Conservation (phyloP, 768 basidiomycete species). For the Lanmaoa pseudosensibilis region DNA sequence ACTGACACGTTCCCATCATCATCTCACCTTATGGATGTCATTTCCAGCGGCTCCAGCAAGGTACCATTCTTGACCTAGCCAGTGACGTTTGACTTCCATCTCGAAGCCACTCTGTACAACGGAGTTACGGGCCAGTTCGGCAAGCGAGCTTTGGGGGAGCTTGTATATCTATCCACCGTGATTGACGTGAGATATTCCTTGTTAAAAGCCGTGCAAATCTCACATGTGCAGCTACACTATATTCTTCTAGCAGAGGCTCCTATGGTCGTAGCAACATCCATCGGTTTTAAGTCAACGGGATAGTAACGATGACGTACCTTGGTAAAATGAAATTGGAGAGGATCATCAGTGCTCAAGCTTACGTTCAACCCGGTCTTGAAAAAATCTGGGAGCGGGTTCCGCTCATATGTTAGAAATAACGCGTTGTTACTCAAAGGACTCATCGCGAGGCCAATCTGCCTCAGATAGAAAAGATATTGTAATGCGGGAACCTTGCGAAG, state of each 20-base stretch:
- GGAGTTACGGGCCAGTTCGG: slow-evolving; percentile 97
- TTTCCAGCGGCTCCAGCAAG: slow-evolving; percentile 91
- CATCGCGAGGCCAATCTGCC: slow-evolving; percentile 99
- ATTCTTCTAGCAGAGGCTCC: slow-evolving; percentile 96
- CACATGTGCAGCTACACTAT: slow-evolving; percentile 96
- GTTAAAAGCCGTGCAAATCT: slow-evolving; percentile 24
- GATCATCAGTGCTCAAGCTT: slow-evolving; percentile 94
- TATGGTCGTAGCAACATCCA: slow-evolving; percentile 29
- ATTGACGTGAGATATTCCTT: neutral
- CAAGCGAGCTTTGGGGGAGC: slow-evolving; percentile 88
- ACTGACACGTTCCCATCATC: neutral
- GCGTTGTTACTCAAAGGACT: slow-evolving; percentile 98
- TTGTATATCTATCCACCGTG: slow-evolving; percentile 78
- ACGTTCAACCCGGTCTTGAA: slow-evolving; percentile 96
- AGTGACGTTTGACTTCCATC: slow-evolving; percentile 95
- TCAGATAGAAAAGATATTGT: slow-evolving; percentile 96
- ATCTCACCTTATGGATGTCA: slow-evolving; percentile 85
- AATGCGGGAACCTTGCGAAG: slow-evolving; percentile 96
- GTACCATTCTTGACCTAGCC: slow-evolving; percentile 94
- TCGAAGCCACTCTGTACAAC: slow-evolving; percentile 97
- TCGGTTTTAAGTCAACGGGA: neutral
- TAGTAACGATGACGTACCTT: slow-evolving; percentile 54
- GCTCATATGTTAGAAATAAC: slow-evolving; percentile 92
- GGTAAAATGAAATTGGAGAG: slow-evolving; percentile 97
- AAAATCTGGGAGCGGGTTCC: slow-evolving; percentile 96